Evolutionary conservation across 2,329 filamentous ascomycete genomes (phyloP).

Genomic region (Lachnellula cervina): DNA sequence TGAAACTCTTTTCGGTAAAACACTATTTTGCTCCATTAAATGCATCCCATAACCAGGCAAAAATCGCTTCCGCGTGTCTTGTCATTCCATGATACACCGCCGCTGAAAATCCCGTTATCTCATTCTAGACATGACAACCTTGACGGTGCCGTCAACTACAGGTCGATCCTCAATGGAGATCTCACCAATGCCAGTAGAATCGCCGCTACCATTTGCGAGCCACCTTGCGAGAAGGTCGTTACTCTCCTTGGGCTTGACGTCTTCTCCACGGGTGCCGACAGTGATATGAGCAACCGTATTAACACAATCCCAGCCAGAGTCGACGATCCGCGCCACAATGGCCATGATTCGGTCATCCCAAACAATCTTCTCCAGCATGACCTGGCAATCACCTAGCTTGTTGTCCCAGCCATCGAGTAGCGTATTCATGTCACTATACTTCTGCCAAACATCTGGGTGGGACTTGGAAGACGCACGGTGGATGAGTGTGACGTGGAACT

Average conservation of each 20-base stretch:
- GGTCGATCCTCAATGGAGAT: conserved; percentile 24
- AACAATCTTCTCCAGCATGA: conserved; percentile 67
- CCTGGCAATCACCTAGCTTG: conserved; percentile 58
- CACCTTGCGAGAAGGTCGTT: conserved; percentile 77
- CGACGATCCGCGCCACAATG: conserved; percentile 72
- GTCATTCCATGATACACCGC: background rate
- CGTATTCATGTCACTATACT: conserved; percentile 58
- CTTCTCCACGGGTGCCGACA: conserved; percentile 68
- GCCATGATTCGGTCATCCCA: conserved; percentile 89
- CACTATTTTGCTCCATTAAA: background rate
- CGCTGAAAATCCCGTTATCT: background rate
- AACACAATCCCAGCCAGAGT: conserved; percentile 60
- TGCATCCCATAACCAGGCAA: background rate
- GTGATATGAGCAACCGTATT: conserved; percentile 86
- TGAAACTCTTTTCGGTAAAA: too few relatives aligned
- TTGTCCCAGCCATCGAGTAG: conserved; percentile 38
- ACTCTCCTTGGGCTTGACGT: conserved; percentile 89
- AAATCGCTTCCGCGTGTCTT: background rate
- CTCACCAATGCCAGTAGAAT: conserved; percentile 29
- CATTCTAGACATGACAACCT: conserved; percentile 25
- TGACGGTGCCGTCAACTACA: conserved; percentile 28
- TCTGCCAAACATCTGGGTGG: conserved; percentile 68
- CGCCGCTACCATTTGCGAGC: conserved; percentile 53
- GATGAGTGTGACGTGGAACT: conserved; percentile 92
- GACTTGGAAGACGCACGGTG: conserved; percentile 63